These are phyloP conservation scores for Metschnikowia colocasiae DNA, from an alignment of 805 yeast genomes.

Conservation along the genomic window DNA sequence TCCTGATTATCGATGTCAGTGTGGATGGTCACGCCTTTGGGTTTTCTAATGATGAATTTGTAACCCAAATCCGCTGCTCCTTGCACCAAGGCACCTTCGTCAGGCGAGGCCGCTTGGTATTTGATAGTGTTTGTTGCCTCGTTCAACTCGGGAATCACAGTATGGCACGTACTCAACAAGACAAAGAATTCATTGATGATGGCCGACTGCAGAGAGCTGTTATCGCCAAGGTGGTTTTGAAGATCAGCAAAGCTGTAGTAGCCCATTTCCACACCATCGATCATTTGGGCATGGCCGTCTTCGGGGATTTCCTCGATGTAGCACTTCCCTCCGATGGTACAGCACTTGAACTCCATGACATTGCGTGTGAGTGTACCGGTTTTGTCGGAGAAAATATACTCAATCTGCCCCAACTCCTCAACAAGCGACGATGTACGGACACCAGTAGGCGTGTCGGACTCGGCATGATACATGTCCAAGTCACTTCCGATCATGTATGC, in stretches of 20 bases:
- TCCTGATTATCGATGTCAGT: conserved; percentile 45
- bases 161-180: conserved; percentile 87
- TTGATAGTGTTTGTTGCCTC: conserved; percentile 60
- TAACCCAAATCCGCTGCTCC: conserved; percentile 93
- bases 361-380: conserved; percentile 96
- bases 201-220: conserved; percentile 43
- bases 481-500: conserved; percentile 93
- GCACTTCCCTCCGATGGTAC: conserved; percentile 89
- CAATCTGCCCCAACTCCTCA: conserved; percentile 96
- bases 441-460: conserved; percentile 88
- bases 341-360: conserved; percentile 93
- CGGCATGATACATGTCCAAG: conserved; percentile 85
- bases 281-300: conserved; percentile 65
- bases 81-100: conserved; percentile 96
- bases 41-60: conserved; percentile 78
- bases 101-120: conserved; percentile 98
- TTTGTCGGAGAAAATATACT: conserved; percentile 92
- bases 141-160: conserved; percentile 88
- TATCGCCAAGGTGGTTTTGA: conserved; percentile 44
- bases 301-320: conserved; percentile 89
- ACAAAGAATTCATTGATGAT: conserved; percentile 74
- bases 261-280: conserved; percentile 81
- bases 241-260: conserved; percentile 67
- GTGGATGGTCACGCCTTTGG: conserved; percentile 70
- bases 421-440: conserved; percentile 94